Conservation (phyloP, 2,329 filamentous ascomycete genomes). For the Neopestalotiopsis sp. region DNA sequence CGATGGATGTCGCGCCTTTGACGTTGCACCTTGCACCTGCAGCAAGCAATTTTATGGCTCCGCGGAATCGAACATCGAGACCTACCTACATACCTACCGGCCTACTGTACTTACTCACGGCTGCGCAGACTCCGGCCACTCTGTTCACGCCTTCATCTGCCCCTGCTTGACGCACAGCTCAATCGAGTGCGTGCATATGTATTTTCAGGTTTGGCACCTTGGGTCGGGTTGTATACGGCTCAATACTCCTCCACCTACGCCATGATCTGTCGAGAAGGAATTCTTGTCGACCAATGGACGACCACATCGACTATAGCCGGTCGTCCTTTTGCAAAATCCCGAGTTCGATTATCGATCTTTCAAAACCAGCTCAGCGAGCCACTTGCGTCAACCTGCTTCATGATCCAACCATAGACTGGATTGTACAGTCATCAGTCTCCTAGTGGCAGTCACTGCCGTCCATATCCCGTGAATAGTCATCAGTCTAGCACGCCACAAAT, state of each 20-base stretch:
- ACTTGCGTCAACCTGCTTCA: constrained; percentile 15
- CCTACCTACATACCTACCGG: too few species aligned
- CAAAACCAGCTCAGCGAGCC: not conserved
- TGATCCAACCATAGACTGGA: not conserved
- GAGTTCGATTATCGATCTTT: not conserved
- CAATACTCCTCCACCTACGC: constrained; percentile 12
- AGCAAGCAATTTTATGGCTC: not conserved
- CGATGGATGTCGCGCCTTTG: not conserved
- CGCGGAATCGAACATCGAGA: not conserved
- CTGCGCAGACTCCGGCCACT: not conserved
- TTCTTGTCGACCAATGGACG: not conserved
- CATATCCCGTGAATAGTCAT: not conserved
- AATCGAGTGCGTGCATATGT: constrained; percentile 16
- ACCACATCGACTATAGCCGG: constrained; percentile 2
- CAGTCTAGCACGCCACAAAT: not conserved
- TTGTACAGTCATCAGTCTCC: not conserved
- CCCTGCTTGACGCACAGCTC: constrained; percentile 10
- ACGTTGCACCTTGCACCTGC: not conserved
- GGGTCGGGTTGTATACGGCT: not conserved
- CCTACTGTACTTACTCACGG: too few species aligned
- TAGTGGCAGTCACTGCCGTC: not conserved
- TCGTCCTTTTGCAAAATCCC: not conserved
- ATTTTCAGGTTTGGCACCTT: not conserved
- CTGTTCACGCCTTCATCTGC: not conserved
- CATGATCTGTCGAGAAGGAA: not conserved